Evolutionary conservation across 2,329 filamentous ascomycete genomes (phyloP), one percentile per base, ranked within the genome.

Genomic region (Fusarium burgessii): DNA sequence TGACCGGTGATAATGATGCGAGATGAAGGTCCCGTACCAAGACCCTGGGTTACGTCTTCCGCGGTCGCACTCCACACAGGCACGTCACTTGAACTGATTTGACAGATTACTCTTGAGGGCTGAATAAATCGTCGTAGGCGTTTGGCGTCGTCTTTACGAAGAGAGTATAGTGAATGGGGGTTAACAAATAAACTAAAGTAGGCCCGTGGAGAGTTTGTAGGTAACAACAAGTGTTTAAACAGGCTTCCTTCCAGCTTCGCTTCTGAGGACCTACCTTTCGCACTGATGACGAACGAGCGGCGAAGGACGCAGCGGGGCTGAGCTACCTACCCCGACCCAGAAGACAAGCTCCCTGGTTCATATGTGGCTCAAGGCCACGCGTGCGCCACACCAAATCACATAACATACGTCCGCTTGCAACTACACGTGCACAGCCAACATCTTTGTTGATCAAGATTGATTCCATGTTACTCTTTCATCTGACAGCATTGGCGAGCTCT

Each of bases 201-300:
- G 49, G 35, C 20, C 20, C 25, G 23, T 32, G 25, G 33, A 35
- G 27, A 50, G 62, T 49, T 57, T 65, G 32, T 45, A 43, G 36
- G 33, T 35, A 55, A 25, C 33, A 25, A 43, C 33, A 25, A 43
- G 33, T 32, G 62, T 52, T 69, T 71, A 54, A 58, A 25, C 62
- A 66, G 65, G 69, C 69, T 62, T 54, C 66, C 41, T 59, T 68
- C 43, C 45, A 62, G 50, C 43, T 59, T 45, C 56, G 43, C 32
- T 55, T 56, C 41, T 29, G 3, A 29, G 8, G 8, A 29, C 29
- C 10, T 45, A 40, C 38, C 52, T 38, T 57, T 57, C 63, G 20
- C 29, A 46, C 59, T 74, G 71, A 73, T 73, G 71, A 73, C 72
- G 71, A 69, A 64, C 54, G 43, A 62, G 64, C 64, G 63, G 63